Conservation (phyloP, 2,329 filamentous ascomycete genomes). For the Sclerotinia trifoliorum region DNA sequence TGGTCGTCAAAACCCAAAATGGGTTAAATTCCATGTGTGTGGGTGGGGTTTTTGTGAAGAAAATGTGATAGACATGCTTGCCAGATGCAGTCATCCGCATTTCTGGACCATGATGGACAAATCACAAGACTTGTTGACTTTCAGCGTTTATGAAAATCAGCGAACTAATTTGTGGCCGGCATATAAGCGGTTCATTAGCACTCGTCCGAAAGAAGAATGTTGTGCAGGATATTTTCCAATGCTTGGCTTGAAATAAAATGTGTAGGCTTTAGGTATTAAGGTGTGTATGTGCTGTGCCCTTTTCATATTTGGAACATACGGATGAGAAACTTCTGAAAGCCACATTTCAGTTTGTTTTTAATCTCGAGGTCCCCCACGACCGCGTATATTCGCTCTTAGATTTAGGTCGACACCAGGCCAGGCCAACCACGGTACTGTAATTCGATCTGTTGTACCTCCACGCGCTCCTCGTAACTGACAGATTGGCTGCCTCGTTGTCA, state of each 20-base stretch:
- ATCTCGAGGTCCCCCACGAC: background rate
- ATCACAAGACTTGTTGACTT: slow-evolving; percentile 19
- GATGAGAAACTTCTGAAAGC: background rate
- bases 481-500: slow-evolving; percentile 48
- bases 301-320: background rate
- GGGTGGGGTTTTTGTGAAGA: slow-evolving; percentile 18
- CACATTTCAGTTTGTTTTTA: background rate
- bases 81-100: slow-evolving; percentile 23
- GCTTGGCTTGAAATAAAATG: slow-evolving; percentile 10
- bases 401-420: background rate
- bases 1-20: slow-evolving; percentile 7
- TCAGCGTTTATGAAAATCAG: slow-evolving; percentile 18
- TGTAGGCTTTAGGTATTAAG: background rate
- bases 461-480: slow-evolving; percentile 24
- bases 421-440: slow-evolving; percentile 18
- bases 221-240: slow-evolving; percentile 10
- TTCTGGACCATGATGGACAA: slow-evolving; percentile 16
- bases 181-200: slow-evolving; percentile 10
- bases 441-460: slow-evolving; percentile 19
- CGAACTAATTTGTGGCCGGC: slow-evolving; percentile 8
- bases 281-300: slow-evolving; percentile 3
- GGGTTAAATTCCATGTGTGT: slow-evolving; percentile 12
- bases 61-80: slow-evolving; percentile 24
- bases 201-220: slow-evolving; percentile 12
- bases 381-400: background rate